These are phyloP conservation scores for Yamadazyma membranifaciens DNA, from an alignment of 1,139 yeast genomes.

Conservation along the genomic window DNA sequence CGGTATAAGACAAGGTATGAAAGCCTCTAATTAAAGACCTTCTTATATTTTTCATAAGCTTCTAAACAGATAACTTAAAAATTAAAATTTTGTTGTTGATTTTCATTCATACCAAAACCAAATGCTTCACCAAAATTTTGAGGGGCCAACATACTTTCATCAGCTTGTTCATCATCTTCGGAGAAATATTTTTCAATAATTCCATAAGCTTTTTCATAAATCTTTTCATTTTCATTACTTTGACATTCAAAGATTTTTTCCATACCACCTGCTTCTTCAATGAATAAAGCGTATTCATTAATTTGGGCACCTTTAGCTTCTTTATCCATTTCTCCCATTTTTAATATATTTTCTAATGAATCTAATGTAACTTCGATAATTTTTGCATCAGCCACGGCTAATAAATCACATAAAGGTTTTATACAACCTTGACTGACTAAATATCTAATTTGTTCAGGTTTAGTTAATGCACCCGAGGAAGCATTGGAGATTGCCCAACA, in stretches of 20 bases:
- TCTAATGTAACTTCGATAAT: slow-evolving; percentile 94
- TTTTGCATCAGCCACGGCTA: slow-evolving; percentile 84
- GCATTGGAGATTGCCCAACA: slow-evolving; percentile 99
- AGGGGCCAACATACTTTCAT: slow-evolving; percentile 80
- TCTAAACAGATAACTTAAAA: slow-evolving; percentile 23
- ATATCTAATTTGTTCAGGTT: slow-evolving; percentile 92
- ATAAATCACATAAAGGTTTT: slow-evolving; percentile 92
- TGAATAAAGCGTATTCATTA: slow-evolving; percentile 85
- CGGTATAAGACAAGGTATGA: too few relatives aligned
- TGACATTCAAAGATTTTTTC: slow-evolving; percentile 95
- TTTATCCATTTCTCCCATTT: slow-evolving; percentile 91
- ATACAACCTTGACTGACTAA: slow-evolving; percentile 94
- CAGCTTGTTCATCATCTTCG: slow-evolving; percentile 75
- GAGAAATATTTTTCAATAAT: slow-evolving; percentile 90
- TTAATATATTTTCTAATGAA: slow-evolving; percentile 88
- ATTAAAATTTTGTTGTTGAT: slow-evolving; percentile 48
- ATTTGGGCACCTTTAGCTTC: slow-evolving; percentile 67
- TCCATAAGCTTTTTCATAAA: slow-evolving; percentile 85
- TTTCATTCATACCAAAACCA: slow-evolving; percentile 71
- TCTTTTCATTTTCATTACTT: slow-evolving; percentile 84
- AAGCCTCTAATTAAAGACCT: too few relatives aligned
- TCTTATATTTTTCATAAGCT: not conserved
- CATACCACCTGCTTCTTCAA: slow-evolving; percentile 98
- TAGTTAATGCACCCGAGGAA: slow-evolving; percentile 88
- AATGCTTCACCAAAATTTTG: slow-evolving; percentile 80